A percentile compares a stretch with the other conserved stretches of the same genome.
These are phyloP conservation scores for Colletotrichum melonis DNA, from an alignment of 2,329 filamentous ascomycete genomes.

Conservation along the genomic window DNA sequence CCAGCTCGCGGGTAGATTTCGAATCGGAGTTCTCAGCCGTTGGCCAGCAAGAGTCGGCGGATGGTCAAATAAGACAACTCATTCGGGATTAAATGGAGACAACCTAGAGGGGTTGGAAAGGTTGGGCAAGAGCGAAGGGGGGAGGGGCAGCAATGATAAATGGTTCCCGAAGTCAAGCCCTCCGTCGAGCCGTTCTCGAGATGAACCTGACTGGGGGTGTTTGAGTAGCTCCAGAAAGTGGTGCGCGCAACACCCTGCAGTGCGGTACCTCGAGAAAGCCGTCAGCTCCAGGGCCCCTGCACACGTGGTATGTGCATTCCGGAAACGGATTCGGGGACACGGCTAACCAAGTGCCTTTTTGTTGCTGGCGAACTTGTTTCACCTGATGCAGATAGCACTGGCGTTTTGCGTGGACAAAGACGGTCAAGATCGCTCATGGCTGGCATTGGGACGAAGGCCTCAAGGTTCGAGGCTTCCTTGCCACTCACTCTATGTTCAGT, in stretches of 20 bases:
- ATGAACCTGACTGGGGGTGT: conserved; percentile 23
- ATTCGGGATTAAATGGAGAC: neutral
- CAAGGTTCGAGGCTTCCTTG: neutral
- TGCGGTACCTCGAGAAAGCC: conserved; percentile 18
- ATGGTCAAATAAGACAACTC: neutral
- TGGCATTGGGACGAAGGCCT: neutral
- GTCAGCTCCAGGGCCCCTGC: conserved; percentile 15
- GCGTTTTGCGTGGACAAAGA: neutral
- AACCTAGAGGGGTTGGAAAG: neutral
- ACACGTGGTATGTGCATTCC: conserved; percentile 27
- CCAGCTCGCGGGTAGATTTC: neutral
- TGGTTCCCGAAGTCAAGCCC: neutral
- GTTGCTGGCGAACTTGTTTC: conserved; percentile 18
- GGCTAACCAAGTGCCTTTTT: neutral
- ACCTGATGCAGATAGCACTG: conserved; percentile 7
- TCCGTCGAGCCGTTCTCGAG: conserved; percentile 1
- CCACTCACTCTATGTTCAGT: neutral
- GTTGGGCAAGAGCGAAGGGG: neutral
- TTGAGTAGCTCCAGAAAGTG: conserved; percentile 5
- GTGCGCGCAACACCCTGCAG: conserved; percentile 22
- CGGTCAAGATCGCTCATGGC: neutral
- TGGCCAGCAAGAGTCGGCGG: neutral
- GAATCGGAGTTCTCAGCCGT: neutral
- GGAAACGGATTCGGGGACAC: conserved; percentile 18
- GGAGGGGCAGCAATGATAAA: conserved; percentile 11